Base-by-base conservation (phyloP, 768 basidiomycete genomes). In the Favolaschia claudopus region DNA sequence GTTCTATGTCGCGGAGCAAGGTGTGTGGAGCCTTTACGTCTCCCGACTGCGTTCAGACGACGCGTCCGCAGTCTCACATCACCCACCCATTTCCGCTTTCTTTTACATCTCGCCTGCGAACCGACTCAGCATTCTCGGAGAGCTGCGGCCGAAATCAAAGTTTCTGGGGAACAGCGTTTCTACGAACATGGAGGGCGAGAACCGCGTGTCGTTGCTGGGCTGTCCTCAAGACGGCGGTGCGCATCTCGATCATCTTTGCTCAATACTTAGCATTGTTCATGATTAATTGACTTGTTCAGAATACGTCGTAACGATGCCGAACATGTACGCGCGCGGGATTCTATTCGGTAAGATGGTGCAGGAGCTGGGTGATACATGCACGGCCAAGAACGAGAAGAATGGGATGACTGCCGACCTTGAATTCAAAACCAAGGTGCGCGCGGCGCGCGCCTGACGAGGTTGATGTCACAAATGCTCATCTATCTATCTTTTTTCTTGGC, bases 141-240 rank as follows among this genome's bases (percentile, higher is more conserved):
- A 99, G 72, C 83, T 99, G 49, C 85, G 93, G 64, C 97, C 97
- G 24, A 99, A 98, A 76, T 93, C 91, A 46, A 94, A 89, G 72
- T 99, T 99, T 75, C 82, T 99, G 56, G 97, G 97, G 2, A 99
- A 99, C 76, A 93, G 91, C 62, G 97, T 97, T 15, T 92, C 93
- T 48, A 99, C 95, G 25, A 89, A 84, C 43, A 96, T 98, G 95
- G 96, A 97, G 69, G 96, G 96, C 50, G 93, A 96, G 77, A 96
- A 95, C 71, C 83, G 95, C 52, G 87, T 98, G 62, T 85, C 83
- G 43, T 78, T 98, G 19, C 81, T 96, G 73, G 92, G 91, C 38
- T 85, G 84, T 45, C 92, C 89, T 0, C 90, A 92, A 12, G 94
- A 95, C 76, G 93, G 95, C 60, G 87, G 94, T 93, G 72, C 69